Conservation (phyloP, 768 basidiomycete genomes). For the Auricularia sp. region DNA sequence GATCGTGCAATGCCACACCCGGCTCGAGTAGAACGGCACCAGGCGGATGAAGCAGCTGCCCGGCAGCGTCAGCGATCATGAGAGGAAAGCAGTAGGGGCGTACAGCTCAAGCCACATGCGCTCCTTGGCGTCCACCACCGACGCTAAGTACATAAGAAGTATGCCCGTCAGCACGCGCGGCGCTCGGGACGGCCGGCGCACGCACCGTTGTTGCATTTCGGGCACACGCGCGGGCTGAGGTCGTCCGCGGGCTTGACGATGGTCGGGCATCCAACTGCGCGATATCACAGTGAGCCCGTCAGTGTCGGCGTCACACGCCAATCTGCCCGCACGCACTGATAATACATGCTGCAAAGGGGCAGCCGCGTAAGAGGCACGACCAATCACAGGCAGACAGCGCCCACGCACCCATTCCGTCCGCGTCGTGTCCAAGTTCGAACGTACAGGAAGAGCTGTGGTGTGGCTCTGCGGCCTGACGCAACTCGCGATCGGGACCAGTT, state of each 20-base stretch:
- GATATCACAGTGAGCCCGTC: constrained; percentile 1
- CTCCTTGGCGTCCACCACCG: constrained; percentile 52
- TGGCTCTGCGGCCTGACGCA: too few species aligned
- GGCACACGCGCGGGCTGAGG: constrained; percentile 48
- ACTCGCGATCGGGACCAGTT: too few species aligned
- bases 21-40: constrained; percentile 50
- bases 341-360: constrained; percentile 21
- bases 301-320: constrained; percentile 7
- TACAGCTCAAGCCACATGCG: constrained; percentile 67
- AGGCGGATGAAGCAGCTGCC: constrained; percentile 50
- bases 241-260: constrained; percentile 47
- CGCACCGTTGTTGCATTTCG: constrained; percentile 62
- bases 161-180: neutral
- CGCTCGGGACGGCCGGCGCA: neutral
- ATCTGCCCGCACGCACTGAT: constrained; percentile 19
- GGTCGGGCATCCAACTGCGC: constrained; percentile 56
- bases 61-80: neutral
- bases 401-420: neutral
- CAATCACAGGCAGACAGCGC: too few species aligned
- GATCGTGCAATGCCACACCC: constrained; percentile 62
- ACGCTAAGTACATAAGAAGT: constrained; percentile 27
- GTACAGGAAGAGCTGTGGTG: neutral
- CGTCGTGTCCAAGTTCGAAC: neutral
- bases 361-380: too few species aligned
- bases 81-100: neutral